Evolutionary conservation across 1,284 basidiomycete species (phyloP).

Genomic region (Microbotryum violaceum): DNA sequence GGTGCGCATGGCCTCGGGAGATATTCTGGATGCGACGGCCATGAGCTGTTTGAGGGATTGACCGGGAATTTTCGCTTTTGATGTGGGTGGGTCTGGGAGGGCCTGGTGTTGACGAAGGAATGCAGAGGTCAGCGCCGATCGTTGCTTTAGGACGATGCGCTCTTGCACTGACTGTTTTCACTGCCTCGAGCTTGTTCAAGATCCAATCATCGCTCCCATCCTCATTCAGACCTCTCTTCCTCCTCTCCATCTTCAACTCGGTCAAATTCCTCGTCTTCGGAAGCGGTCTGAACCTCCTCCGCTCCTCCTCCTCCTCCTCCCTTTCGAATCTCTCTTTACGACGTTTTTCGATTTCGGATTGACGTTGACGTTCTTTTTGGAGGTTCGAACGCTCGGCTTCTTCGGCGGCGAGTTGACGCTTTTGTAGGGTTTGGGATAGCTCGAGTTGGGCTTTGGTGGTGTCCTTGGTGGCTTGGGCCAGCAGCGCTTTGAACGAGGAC

Average conservation of each 20-base stretch:
- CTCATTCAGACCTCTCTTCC: conserved; percentile 24
- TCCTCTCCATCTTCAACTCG: conserved; percentile 24
- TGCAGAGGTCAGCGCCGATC: too few relatives aligned
- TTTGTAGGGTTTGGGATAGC: conserved; percentile 15
- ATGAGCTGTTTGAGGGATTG: conserved; percentile 6
- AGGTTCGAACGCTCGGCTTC: conserved; percentile 8
- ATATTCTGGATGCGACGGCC: not conserved
- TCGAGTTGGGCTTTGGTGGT: conserved; percentile 22
- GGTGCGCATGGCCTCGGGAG: not conserved
- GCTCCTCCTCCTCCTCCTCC: conserved; percentile 11
- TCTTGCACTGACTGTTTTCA: too few relatives aligned
- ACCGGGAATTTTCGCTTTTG: too few relatives aligned
- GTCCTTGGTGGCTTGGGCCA: conserved; percentile 18
- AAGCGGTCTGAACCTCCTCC: conserved; percentile 2
- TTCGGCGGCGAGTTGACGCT: conserved; percentile 10
- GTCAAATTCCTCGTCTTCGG: conserved; percentile 28
- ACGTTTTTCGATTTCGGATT: conserved; percentile 14
- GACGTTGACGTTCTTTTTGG: conserved; percentile 16
- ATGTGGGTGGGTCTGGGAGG: too few relatives aligned
- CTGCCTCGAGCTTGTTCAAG: too few relatives aligned
- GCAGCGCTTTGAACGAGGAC: conserved; percentile 5
- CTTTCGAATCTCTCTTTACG: conserved; percentile 17
- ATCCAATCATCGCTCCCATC: conserved; percentile 25
- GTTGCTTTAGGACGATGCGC: too few relatives aligned
- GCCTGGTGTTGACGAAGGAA: too few relatives aligned